Evolutionary conservation across 441 rosid genomes (phyloP), one percentile per base, ranked within the genome.

Genomic region (Dalechampia spathulata): DNA sequence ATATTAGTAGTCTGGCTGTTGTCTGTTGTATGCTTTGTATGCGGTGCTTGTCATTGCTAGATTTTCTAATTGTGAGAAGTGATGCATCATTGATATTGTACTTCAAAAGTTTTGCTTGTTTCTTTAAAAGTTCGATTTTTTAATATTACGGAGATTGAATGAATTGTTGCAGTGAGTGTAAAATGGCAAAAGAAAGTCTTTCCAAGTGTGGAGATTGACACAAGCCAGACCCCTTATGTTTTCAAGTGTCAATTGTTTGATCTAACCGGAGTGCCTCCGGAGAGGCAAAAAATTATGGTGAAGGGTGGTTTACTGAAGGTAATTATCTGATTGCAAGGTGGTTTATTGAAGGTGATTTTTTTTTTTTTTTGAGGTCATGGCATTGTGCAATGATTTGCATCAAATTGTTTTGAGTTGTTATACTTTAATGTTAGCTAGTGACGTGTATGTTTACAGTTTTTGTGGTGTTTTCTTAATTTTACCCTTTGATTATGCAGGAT

Each of bases 271-370:
- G 99, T 94, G 13, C 94, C 94, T 2, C 99, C 98, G 0, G 99
- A 90, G 64, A 76, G 99, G 70, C 99, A 94, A 78, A 94, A 94
- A 81, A 90, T 94, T 32, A 84, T 94, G 98, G 90, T 94, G 57
- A 90, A 86, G 81, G 99, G 99, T 62, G 97, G 95, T 55, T 72
- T 94, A 41, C 66, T 94, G 55, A 90, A 87, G 97, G 99, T 94
- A 71, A 19, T 30, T 3, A 30, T 30, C 4, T 30, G 34, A 8
- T 30, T 30, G n/a, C 8, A 30, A 30, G 4, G 4, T 30, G 34
- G 8, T 30, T 30, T 30, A 30, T n/a, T 28, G 41, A 23, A 17
- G 7, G 12, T 34, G 46, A 8, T 23, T 32, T 26, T 38, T 42
- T 16, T 20, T 40, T 25, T 55, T 14, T 25, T 16, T 49, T 14